Percentiles rank a stretch among this genome's conserved stretches.
Evolutionary conservation across 306 rosid genomes (phyloP).

Genomic region (Quercus suber): DNA sequence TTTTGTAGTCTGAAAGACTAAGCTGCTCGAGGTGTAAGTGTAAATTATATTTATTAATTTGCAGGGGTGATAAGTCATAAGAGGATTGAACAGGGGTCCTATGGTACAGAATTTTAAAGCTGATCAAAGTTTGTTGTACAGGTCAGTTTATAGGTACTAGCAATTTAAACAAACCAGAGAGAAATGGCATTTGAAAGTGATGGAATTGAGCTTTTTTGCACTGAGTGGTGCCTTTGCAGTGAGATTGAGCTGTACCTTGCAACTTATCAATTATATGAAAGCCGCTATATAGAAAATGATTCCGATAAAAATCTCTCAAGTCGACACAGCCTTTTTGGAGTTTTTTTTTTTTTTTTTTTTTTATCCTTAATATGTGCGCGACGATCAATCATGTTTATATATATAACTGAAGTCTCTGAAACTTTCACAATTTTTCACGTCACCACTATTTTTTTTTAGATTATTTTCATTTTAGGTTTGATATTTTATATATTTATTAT

Average conservation of each 20-base stretch:
- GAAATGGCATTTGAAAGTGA: constrained; percentile 31
- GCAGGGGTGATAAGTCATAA: constrained; percentile 13
- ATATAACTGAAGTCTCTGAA: too few species aligned
- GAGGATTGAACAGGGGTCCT: constrained; percentile 41
- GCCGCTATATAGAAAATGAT: constrained; percentile 14
- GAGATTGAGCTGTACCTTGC: constrained; percentile 26
- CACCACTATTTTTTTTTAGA: too few species aligned
- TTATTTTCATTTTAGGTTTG: too few species aligned
- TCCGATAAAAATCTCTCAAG: background rate
- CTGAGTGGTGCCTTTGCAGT: constrained; percentile 5
- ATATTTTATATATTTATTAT: too few species aligned
- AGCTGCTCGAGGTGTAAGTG: constrained; percentile 55
- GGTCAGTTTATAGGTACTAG: constrained; percentile 52
- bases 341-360: background rate
- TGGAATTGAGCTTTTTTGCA: constrained; percentile 17
- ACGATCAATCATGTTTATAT: background rate
- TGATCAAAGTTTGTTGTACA: constrained; percentile 64
- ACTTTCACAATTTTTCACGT: fast-evolving
- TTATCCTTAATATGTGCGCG: too few species aligned
- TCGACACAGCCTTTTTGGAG: background rate
- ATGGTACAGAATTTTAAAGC: constrained; percentile 32
- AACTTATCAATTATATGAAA: constrained; percentile 30
- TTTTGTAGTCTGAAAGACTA: constrained; percentile 61
- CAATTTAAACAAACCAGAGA: constrained; percentile 32
- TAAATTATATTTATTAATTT: constrained; percentile 51